Base-by-base conservation (phyloP, 805 yeast genomes). In the Zygosaccharomyces bailii region DNA sequence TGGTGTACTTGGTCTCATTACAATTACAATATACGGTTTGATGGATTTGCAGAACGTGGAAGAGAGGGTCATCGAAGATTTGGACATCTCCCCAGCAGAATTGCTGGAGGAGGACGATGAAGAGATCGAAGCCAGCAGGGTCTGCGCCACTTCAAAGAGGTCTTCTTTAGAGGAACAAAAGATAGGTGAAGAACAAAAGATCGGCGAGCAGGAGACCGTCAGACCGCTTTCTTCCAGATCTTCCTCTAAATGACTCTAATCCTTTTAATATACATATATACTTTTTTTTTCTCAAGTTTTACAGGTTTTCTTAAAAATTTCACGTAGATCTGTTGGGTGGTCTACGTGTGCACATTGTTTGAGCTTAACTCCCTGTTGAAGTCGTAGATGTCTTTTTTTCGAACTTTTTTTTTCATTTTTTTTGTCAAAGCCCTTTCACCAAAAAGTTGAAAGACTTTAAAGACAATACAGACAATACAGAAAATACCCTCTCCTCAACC, bases 21-120 rank as follows among this genome's bases (percentile, higher is more conserved):
- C 83, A 54, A 86, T 93, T 60, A 76, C 84, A 39, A 58, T 81
- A 65, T 93, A 91, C 68, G 99, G 99, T 70, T 67, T 86, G 72
- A 74, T 88, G 59, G 98, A 90, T 54, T 74, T 86, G 65, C 76
- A 79, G 62, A 73, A 81, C 65, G 74, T 81, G 43, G 91, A 84
- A 63, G 72, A 73, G 51, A 73, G 74, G 58, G 81, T 85, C 43
- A 48, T 77, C 35, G 71, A 75, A 55, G 80, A 75, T 49, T 69
- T 82, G 59, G 71, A 72, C 48, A 59, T 74, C 34, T 78, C 78
- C 42, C 68, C 76, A 43, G 67, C 66, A 39, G 69, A 65, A 7
- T 51, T 66, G 23, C 57, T 59, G 3, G 68, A 63, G 17, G 68
- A 63, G 16, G 40, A 37, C 14, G 40, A 37, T 8, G 40, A 37